Evolutionary conservation across 2,329 filamentous ascomycete genomes (phyloP).

Genomic region (Raffaelea deltoideospora): DNA sequence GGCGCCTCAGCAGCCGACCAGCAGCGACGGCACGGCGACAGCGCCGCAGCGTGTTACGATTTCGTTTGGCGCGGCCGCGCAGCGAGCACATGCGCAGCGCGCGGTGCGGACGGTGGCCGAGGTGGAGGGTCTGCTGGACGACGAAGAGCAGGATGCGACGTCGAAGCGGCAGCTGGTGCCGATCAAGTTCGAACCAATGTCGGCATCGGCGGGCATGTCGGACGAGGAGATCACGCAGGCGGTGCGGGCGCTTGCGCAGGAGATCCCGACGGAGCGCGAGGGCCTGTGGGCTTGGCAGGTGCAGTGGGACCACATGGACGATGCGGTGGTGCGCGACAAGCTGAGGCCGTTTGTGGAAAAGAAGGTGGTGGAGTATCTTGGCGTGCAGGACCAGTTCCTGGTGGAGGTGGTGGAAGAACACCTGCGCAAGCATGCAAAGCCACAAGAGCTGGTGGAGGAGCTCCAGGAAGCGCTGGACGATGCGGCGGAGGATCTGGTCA

Average conservation of each 20-base stretch:
- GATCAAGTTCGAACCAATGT: slow-evolving; percentile 62
- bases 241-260: slow-evolving; percentile 65
- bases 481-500: slow-evolving; percentile 83
- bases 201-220: slow-evolving; percentile 52
- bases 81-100: slow-evolving; percentile 47
- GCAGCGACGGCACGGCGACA: not conserved
- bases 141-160: slow-evolving; percentile 68
- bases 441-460: slow-evolving; percentile 71
- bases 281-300: slow-evolving; percentile 87
- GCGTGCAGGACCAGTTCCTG: slow-evolving; percentile 89
- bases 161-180: slow-evolving; percentile 62
- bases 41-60: slow-evolving; percentile 73
- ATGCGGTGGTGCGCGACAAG: slow-evolving; percentile 66
- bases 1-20: not conserved
- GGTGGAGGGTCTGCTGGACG: slow-evolving; percentile 85
- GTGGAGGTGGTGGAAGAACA: slow-evolving; percentile 88
- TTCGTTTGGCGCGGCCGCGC: slow-evolving; percentile 76
- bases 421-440: slow-evolving; percentile 56
- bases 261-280: slow-evolving; percentile 77
- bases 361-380: slow-evolving; percentile 93
- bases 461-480: slow-evolving; percentile 84
- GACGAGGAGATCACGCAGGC: slow-evolving; percentile 80
- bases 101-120: slow-evolving; percentile 72
- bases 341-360: slow-evolving; percentile 92
- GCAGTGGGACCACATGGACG: slow-evolving; percentile 83